phyloP scores from a whole-genome alignment of 2,329 filamentous ascomycete genomes.

The Albophoma yamanashiensis region DNA sequence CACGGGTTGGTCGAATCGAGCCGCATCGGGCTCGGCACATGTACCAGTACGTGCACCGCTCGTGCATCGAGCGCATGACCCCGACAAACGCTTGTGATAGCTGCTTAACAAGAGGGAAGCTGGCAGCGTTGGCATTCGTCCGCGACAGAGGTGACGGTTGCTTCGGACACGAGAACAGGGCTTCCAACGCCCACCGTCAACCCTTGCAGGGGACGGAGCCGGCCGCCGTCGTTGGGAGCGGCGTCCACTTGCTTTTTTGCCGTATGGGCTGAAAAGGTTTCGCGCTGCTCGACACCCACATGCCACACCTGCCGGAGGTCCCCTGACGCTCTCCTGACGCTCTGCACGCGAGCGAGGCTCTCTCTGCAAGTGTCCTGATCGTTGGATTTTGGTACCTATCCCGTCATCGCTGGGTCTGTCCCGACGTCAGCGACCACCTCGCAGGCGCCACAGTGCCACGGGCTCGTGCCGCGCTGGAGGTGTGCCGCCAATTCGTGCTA shows the following conservation, averaged over 20 bases:
- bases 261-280: not conserved
- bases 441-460: not conserved
- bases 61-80: too few relatives aligned
- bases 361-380: too few relatives aligned
- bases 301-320: too few relatives aligned
- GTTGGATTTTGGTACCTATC: not conserved
- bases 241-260: not conserved
- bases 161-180: not conserved
- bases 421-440: not conserved
- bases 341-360: not conserved
- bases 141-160: not conserved
- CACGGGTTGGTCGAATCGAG: not conserved
- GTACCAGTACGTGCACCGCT: not conserved
- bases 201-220: not conserved
- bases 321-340: not conserved
- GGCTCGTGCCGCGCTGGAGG: not conserved
- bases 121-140: not conserved
- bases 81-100: too few relatives aligned
- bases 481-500: not conserved
- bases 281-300: not conserved
- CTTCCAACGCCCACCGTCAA: not conserved
- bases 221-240: not conserved
- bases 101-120: not conserved
- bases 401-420: not conserved
- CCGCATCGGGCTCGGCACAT: not conserved